Conservation (phyloP, 2,329 filamentous ascomycete species). For the Diaporthe caulivora region DNA sequence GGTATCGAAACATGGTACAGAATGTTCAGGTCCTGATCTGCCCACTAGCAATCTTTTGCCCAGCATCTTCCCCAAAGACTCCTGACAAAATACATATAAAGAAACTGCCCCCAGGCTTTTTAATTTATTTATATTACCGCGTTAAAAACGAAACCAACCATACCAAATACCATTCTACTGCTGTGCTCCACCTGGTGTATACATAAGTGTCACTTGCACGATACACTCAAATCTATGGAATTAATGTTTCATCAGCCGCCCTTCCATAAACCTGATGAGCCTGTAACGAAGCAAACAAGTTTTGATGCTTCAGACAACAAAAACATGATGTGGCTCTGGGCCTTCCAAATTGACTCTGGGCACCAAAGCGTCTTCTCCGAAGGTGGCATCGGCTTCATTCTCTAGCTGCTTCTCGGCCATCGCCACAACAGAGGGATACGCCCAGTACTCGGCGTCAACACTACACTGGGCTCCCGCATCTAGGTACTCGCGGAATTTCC, state of each 20-base stretch:
- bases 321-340: not conserved
- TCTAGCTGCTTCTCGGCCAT: not conserved
- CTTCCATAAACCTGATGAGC: no score
- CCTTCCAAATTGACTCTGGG: not conserved
- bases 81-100: no score
- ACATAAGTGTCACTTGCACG: no score
- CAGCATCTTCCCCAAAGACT: no score
- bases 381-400: not conserved
- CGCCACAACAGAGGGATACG: not conserved
- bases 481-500: constrained; percentile 2
- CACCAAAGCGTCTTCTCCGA: not conserved
- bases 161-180: no score
- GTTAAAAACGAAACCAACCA: no score
- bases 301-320: not conserved
- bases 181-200: no score
- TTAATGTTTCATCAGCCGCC: not conserved
- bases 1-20: no score
- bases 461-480: not conserved
- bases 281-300: not conserved
- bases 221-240: not conserved
- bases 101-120: no score
- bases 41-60: no score
- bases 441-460: constrained; percentile 6
- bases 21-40: no score
- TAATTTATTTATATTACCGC: no score